These are phyloP conservation scores for Paspalum notatum DNA, from an alignment of 176 grass and related monocot genomes.

Conservation along the genomic window DNA sequence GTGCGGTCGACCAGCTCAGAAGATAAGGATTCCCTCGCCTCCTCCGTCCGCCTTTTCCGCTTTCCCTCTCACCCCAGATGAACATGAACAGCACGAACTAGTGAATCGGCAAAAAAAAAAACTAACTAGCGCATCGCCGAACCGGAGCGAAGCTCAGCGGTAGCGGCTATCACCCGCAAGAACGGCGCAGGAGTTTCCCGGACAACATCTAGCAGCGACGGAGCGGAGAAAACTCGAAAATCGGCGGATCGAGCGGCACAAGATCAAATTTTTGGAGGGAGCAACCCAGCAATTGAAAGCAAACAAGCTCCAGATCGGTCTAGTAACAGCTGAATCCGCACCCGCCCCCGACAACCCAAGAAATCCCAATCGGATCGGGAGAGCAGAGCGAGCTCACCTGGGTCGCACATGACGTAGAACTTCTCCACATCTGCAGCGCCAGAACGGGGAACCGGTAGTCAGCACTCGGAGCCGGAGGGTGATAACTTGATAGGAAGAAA, in stretches of 20 bases:
- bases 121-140: background rate
- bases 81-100: conserved; percentile 1
- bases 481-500: background rate
- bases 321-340: background rate
- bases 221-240: background rate
- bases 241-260: background rate
- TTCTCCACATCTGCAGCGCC: conserved; percentile 54
- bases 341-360: background rate
- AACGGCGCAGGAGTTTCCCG: background rate
- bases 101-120: background rate
- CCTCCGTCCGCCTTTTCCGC: background rate
- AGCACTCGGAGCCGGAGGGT: background rate
- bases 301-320: background rate
- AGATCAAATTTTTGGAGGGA: background rate
- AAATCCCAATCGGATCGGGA: background rate
- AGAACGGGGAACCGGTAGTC: conserved; percentile 2
- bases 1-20: conserved; percentile 6
- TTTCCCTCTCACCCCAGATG: conserved; percentile 12
- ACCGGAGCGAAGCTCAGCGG: background rate
- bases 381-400: conserved; percentile 44
- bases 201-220: background rate
- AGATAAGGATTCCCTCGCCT: conserved; percentile 48
- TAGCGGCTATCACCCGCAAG: background rate
- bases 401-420: conserved; percentile 64
- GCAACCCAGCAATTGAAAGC: background rate